Percentiles rank a stretch among this genome's conserved stretches.
These are phyloP conservation scores for Colletotrichum karsti DNA, from an alignment of 2,329 filamentous ascomycete genomes.

Conservation along the genomic window DNA sequence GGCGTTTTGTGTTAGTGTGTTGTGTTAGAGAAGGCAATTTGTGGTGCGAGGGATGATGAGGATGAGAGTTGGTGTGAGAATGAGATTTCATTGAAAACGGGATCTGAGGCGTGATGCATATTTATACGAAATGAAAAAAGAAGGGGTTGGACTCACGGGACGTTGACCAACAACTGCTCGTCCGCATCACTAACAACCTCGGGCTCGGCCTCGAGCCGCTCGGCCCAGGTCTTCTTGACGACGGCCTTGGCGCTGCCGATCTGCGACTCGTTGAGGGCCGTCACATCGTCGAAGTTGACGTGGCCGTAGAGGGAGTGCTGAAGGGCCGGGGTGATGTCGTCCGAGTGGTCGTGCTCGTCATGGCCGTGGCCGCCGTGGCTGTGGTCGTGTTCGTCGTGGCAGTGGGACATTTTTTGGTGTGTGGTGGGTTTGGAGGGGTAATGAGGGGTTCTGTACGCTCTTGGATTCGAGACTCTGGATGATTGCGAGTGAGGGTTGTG, in stretches of 20 bases:
- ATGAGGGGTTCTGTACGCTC: background rate
- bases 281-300: conserved; percentile 87
- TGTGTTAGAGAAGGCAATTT: background rate
- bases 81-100: background rate
- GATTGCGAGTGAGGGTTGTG: background rate
- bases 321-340: conserved; percentile 91
- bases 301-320: conserved; percentile 92
- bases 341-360: conserved; percentile 83
- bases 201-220: conserved; percentile 75
- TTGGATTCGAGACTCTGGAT: background rate
- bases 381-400: conserved; percentile 62
- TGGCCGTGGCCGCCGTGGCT: conserved; percentile 62
- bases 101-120: background rate
- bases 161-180: conserved; percentile 90
- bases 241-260: conserved; percentile 76
- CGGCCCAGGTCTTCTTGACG: conserved; percentile 90
- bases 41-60: background rate
- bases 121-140: background rate
- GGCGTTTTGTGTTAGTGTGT: conserved; percentile 1
- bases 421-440: background rate
- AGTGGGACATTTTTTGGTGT: conserved; percentile 49
- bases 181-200: conserved; percentile 88
- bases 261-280: conserved; percentile 82
- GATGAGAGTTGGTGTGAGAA: background rate
- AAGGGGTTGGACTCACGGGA: conserved; percentile 71